Evolutionary conservation across 495 filamentous ascomycete genomes (phyloP), one percentile per base, ranked within the genome.

Genomic region (Achaetomiella virescens): DNA sequence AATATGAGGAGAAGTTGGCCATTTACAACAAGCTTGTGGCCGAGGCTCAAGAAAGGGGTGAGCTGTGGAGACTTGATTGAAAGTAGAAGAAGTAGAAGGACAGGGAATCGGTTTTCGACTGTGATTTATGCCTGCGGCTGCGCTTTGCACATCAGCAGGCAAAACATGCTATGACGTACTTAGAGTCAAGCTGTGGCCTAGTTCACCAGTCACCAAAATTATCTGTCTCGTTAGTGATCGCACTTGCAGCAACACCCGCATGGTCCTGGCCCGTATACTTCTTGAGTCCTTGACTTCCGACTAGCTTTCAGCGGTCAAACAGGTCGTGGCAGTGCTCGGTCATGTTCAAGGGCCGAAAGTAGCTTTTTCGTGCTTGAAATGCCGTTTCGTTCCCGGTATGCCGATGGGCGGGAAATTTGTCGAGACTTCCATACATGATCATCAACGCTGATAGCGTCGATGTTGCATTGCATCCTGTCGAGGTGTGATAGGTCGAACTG

Each of bases 1-100:
- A 61, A 27, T 71, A 71, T 29, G 67, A 71, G 38, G 63, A 66
- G 52, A 64, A 64, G 55, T 12, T 71, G 17, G 67, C 61, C 3
- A 57, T 65, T 25, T 71, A 70, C 51, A 60, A 68, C 31, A 21
- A 59, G 48, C 54, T 66, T 24, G 63, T 71, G 8, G 49, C 59
- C 12, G 67, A 70, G 52, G 67, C 67, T 1, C 63, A 65, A 41
- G 61, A 38, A 1, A 57, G 29, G 25, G 69, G 69, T 15, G 56
- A 66, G 31, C 52, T 66, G 43, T 64, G 59, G 56, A 24, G 29
- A 21, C 24, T 59, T 31, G 49, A 55, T 2, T 61, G n/a, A n/a
- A n/a, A n/a, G n/a, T n/a, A n/a, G n/a, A n/a, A n/a, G n/a, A n/a
- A n/a, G n/a, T n/a, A n/a, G n/a, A n/a, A n/a, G n/a, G n/a, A n/a